A percentile compares a stretch with the other conserved stretches of the same genome.
phyloP scores from a whole-genome alignment of 2,329 filamentous ascomycete genomes.

The Decorospora gaudefroyi region DNA sequence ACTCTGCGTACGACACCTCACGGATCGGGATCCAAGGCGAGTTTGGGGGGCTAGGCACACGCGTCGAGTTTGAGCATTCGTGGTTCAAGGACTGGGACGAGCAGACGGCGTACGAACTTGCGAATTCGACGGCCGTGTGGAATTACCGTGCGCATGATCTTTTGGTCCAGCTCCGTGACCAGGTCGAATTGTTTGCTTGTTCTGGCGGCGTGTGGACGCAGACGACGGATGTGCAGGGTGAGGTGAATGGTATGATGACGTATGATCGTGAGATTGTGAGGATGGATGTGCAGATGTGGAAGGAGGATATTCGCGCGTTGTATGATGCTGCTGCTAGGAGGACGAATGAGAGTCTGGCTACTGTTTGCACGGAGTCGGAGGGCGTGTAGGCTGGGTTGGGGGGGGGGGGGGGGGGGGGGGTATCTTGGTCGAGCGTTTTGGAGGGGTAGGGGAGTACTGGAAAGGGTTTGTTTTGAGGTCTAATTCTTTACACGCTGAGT shows the following conservation, averaged over 20 bases:
- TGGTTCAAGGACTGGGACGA: constrained; percentile 64
- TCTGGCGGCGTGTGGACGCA: constrained; percentile 73
- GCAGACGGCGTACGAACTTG: constrained; percentile 70
- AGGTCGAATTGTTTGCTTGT: constrained; percentile 62
- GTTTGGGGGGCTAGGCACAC: constrained; percentile 71
- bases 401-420: too few species aligned
- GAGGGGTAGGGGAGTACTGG: too few species aligned
- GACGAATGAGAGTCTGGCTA: constrained; percentile 9
- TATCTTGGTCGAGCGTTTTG: too few species aligned
- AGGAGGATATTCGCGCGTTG: constrained; percentile 61
- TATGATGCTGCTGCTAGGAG: constrained; percentile 56
- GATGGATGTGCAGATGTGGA: constrained; percentile 63
- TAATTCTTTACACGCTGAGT: too few species aligned
- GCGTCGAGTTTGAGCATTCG: constrained; percentile 65
- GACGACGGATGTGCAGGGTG: constrained; percentile 74
- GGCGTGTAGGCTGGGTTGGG: not conserved
- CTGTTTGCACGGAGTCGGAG: not conserved
- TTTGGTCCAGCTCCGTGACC: constrained; percentile 54
- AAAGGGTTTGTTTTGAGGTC: too few species aligned
- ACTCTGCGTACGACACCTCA: constrained; percentile 58
- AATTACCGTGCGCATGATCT: constrained; percentile 66
- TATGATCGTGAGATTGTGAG: constrained; percentile 67
- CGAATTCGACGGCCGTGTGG: constrained; percentile 62
- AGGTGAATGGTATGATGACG: constrained; percentile 72
- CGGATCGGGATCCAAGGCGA: constrained; percentile 73